A percentile compares a stretch with the other conserved stretches of the same genome.
These are phyloP conservation scores for Rubia tinctorum DNA, from an alignment of 305 asterid genomes.

Conservation along the genomic window DNA sequence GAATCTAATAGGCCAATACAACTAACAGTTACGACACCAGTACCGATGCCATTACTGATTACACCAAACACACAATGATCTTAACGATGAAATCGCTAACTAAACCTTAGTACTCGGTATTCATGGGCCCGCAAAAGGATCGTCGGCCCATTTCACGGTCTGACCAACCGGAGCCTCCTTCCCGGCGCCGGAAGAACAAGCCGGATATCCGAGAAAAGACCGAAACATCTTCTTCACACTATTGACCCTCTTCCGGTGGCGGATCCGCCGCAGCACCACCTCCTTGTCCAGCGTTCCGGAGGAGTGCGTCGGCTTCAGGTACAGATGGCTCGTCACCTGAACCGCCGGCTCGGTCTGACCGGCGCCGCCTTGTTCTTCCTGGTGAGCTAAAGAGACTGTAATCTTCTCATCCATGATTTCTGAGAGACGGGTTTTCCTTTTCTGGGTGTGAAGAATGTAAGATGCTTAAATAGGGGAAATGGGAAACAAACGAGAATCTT, in stretches of 20 bases:
- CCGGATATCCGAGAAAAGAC: conserved; percentile 34
- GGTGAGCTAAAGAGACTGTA: neutral
- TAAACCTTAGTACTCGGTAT: neutral
- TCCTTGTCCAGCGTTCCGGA: conserved; percentile 42
- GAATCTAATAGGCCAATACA: no score
- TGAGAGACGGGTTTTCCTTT: neutral
- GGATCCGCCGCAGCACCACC: conserved; percentile 60
- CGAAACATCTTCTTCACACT: conserved; percentile 38
- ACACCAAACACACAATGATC: no score
- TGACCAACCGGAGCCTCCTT: conserved; percentile 7
- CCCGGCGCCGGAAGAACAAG: conserved; percentile 18
- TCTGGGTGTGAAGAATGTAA: neutral
- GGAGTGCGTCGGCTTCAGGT: conserved; percentile 43
- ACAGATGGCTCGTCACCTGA: conserved; percentile 35
- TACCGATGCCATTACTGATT: no score
- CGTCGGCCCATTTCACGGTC: conserved; percentile 51
- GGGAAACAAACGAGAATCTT: neutral
- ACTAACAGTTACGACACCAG: no score
- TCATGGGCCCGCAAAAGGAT: conserved; percentile 62
- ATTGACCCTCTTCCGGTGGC: conserved; percentile 54
- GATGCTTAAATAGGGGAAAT: conserved; percentile 2
- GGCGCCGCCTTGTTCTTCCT: conserved; percentile 17
- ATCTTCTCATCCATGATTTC: neutral
- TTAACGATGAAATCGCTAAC: neutral
- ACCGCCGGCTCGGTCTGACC: neutral